phyloP scores from a whole-genome alignment of 345 rosid genomes.

The Citrus reticulata region DNA sequence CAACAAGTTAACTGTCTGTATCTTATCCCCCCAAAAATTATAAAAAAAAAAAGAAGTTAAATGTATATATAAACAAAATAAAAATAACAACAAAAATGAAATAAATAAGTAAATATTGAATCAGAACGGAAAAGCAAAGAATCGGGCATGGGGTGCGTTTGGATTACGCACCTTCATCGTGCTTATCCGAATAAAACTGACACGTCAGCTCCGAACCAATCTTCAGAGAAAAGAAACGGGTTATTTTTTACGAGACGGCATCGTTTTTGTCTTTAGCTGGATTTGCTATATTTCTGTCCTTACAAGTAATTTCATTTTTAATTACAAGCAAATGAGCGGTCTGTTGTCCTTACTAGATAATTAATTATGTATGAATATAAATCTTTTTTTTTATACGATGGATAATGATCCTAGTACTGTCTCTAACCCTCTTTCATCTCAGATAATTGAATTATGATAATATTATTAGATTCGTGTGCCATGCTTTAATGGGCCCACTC shows the following conservation, averaged over 20 bases:
- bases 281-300: no score
- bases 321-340: neutral
- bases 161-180: neutral
- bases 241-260: no score
- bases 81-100: neutral
- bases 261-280: no score
- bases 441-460: neutral
- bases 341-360: neutral
- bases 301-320: no score
- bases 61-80: neutral
- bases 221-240: neutral
- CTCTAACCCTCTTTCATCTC: no score
- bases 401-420: no score
- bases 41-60: neutral
- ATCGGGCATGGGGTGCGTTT: neutral
- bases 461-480: neutral
- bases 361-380: no score
- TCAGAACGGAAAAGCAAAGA: neutral
- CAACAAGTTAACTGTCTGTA: neutral
- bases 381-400: no score
- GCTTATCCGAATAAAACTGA: neutral
- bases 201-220: neutral
- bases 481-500: neutral
- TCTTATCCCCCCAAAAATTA: no score
- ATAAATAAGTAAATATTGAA: neutral